These are phyloP conservation scores for Paecilomyces niveus DNA, from an alignment of 2,329 filamentous ascomycete genomes.

Conservation along the genomic window DNA sequence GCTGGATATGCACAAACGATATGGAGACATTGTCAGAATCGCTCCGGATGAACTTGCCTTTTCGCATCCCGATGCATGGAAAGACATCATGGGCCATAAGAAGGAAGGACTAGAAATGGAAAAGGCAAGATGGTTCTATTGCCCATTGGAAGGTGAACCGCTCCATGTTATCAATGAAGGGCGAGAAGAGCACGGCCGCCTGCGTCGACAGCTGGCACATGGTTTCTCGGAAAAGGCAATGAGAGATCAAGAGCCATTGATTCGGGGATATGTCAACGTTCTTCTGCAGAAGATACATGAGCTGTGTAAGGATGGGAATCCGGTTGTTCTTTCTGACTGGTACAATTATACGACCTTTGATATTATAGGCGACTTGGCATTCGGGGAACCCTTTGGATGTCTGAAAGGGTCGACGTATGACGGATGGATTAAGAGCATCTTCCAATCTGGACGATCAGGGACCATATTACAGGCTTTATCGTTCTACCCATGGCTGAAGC, in stretches of 20 bases:
- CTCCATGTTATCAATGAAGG: slow-evolving; percentile 11
- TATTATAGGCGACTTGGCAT: slow-evolving; percentile 16
- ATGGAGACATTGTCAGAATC: slow-evolving; percentile 23
- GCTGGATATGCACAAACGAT: slow-evolving; percentile 16
- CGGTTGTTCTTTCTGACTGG: slow-evolving; percentile 12
- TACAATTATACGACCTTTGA: slow-evolving; percentile 18
- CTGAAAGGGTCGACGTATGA: slow-evolving; percentile 11
- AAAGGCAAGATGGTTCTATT: slow-evolving; percentile 12
- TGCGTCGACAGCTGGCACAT: slow-evolving; percentile 27
- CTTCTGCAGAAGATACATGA: slow-evolving; percentile 8
- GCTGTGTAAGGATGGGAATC: not conserved
- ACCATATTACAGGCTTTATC: slow-evolving; percentile 10
- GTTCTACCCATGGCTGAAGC: slow-evolving; percentile 10
- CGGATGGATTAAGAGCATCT: slow-evolving; percentile 19
- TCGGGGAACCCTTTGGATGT: slow-evolving; percentile 14
- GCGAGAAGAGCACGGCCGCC: slow-evolving; percentile 16
- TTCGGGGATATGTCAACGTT: slow-evolving; percentile 17
- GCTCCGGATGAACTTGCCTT: slow-evolving; percentile 20
- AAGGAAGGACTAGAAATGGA: slow-evolving; percentile 7
- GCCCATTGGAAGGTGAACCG: slow-evolving; percentile 5
- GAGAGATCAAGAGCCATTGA: slow-evolving; percentile 29
- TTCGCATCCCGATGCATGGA: slow-evolving; percentile 16
- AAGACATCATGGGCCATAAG: slow-evolving; percentile 20
- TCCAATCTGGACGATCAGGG: slow-evolving; percentile 6
- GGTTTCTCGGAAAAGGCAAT: slow-evolving; percentile 39